phyloP scores from a whole-genome alignment of 2,329 filamentous ascomycete genomes.

The Aspergillus udagawae region DNA sequence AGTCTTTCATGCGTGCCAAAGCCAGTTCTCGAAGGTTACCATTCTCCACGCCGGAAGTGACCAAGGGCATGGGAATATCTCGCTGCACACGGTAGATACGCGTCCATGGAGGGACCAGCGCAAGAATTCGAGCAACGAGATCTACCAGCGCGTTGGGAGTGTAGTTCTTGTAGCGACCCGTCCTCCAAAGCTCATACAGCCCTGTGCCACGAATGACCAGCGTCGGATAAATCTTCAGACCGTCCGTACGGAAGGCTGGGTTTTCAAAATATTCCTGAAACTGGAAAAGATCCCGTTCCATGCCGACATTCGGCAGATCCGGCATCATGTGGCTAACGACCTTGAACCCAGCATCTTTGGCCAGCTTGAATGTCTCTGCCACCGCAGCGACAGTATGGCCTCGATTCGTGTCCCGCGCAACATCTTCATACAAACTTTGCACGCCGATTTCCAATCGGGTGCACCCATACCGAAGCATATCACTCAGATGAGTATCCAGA shows the following conservation, averaged over 20 bases:
- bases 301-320: slow-evolving; percentile 93
- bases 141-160: slow-evolving; percentile 96
- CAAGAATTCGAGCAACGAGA: slow-evolving; percentile 91
- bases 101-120: slow-evolving; percentile 93
- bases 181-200: slow-evolving; percentile 95
- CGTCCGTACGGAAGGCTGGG: slow-evolving; percentile 91
- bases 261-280: slow-evolving; percentile 98
- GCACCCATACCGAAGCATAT: slow-evolving; percentile 97
- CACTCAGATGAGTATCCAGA: slow-evolving; percentile 86
- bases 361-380: slow-evolving; percentile 92
- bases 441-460: slow-evolving; percentile 93
- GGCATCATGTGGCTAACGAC: slow-evolving; percentile 99
- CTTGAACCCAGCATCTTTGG: slow-evolving; percentile 98
- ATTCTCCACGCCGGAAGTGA: slow-evolving; percentile 98
- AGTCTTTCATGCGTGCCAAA: slow-evolving; percentile 97
- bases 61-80: slow-evolving; percentile 98
- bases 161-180: slow-evolving; percentile 96
- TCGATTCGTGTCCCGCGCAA: slow-evolving; percentile 95
- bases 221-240: slow-evolving; percentile 96
- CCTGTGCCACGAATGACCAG: slow-evolving; percentile 95
- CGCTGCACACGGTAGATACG: slow-evolving; percentile 97
- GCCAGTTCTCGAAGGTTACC: slow-evolving; percentile 92
- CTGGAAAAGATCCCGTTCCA: slow-evolving; percentile 95
- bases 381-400: slow-evolving; percentile 95
- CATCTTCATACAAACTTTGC: slow-evolving; percentile 95